Conservation (phyloP, 1,284 basidiomycete species). For the Cutaneotrichosporon mucoides region DNA sequence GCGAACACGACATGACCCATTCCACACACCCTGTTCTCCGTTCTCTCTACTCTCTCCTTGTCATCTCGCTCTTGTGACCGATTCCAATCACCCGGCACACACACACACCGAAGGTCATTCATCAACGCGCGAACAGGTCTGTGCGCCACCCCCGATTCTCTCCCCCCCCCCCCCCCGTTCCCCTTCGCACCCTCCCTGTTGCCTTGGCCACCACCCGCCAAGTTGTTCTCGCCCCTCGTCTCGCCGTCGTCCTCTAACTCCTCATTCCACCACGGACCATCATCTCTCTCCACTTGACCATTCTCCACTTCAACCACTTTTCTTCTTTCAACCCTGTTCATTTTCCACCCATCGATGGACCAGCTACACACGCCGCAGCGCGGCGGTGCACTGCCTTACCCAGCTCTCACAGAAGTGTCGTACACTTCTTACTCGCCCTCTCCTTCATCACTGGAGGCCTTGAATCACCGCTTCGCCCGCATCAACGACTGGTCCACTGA, state of each 20-base stretch:
- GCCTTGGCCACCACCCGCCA: neutral
- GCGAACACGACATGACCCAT: too few species aligned
- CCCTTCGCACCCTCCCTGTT: neutral
- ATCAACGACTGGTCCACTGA: constrained; percentile 16
- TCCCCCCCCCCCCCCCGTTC: neutral
- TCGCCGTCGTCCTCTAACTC: neutral
- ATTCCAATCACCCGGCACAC: neutral
- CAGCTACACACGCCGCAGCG: neutral
- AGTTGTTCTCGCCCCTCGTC: too few species aligned
- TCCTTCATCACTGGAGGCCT: constrained; percentile 18
- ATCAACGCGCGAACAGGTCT: neutral
- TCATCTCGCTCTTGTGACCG: too few species aligned
- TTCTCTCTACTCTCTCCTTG: too few species aligned
- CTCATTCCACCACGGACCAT: neutral
- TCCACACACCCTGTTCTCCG: too few species aligned
- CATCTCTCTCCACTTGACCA: neutral
- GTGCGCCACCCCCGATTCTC: neutral
- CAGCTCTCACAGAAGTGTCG: constrained; percentile 6
- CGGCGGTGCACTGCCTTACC: neutral
- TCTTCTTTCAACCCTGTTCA: neutral
- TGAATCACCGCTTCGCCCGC: constrained; percentile 8
- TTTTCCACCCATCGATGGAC: neutral
- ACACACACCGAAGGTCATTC: neutral
- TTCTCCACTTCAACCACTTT: neutral
- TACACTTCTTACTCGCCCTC: constrained; percentile 20